These are phyloP conservation scores for Xylariaceae sp. DNA, from an alignment of 2,329 filamentous ascomycete species.

Conservation along the genomic window DNA sequence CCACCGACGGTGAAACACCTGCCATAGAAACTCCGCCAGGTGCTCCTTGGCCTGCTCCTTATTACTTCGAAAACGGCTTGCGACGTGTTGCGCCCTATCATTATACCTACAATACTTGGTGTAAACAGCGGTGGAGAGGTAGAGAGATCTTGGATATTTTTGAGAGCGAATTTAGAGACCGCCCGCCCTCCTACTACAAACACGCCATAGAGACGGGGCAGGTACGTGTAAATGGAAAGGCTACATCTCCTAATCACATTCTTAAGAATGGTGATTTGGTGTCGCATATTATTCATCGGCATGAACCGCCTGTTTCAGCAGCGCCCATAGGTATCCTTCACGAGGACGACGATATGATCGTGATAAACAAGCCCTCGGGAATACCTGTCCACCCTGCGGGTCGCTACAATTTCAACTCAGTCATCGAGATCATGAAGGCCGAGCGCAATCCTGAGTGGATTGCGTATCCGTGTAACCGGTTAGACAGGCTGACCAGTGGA, in stretches of 20 bases:
- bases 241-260: constrained; percentile 69
- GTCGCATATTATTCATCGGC: constrained; percentile 90
- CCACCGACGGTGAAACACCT: constrained; percentile 20
- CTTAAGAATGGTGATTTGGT: constrained; percentile 90
- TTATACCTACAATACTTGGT: constrained; percentile 93
- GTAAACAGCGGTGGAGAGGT: constrained; percentile 91
- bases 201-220: constrained; percentile 79
- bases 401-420: constrained; percentile 92
- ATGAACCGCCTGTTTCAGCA: constrained; percentile 90
- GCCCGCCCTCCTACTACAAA: constrained; percentile 85
- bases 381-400: constrained; percentile 95
- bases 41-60: constrained; percentile 65
- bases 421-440: constrained; percentile 90
- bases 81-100: constrained; percentile 86
- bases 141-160: constrained; percentile 86
- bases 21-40: constrained; percentile 39
- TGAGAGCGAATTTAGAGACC: constrained; percentile 87
- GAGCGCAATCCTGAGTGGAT: constrained; percentile 65
- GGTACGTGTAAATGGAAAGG: constrained; percentile 80
- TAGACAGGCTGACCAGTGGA: constrained; percentile 91
- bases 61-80: constrained; percentile 82
- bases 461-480: constrained; percentile 81
- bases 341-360: constrained; percentile 91
- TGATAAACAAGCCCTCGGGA: constrained; percentile 95
- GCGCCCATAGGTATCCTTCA: constrained; percentile 82